Evolutionary conservation across 306 rosid genomes (phyloP), one percentile per base, ranked within the genome.

Genomic region (Ceratonia siliqua): DNA sequence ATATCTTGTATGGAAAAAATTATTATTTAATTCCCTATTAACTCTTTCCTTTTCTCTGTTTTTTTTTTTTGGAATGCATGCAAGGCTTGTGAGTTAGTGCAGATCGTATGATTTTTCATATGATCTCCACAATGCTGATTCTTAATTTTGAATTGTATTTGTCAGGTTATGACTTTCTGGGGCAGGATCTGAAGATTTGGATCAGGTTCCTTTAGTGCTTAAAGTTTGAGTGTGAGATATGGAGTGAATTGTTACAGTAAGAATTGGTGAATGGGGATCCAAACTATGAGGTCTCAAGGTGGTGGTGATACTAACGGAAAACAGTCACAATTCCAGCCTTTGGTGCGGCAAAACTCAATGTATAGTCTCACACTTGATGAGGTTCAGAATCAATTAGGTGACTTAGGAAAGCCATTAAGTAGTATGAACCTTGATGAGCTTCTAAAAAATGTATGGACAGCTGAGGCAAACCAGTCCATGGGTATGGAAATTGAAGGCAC

Each of bases 401-500:
- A 94, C 87, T 73, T 91, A 64, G 98, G 97, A 45, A 94, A 94
- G 74, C 98, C 98, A 1, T 83, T 94, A 41, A 80, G 90, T 68
- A 91, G 97, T 81, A 94, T 94, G 98, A 94, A 94, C 81, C 94
- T 94, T 33, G 98, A 94, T 2, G 98, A 94, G 88, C 96, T 94
- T 84, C 97, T 94, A 0, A 91, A 90, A 83, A 94, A 77, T 73
- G 91, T 94, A 61, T 91, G 90, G 95, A 88, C 84, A 56, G 97
- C 72, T 0, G 98, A 91, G 88, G 90, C 92, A 27, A 92, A 87
- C 81, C 97, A 89, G 65, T 73, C 89, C 17, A 27, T 67, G 8
- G 77, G 81, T 56, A 56, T 78, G 71, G 93, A 85, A 9, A 82
- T 81, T 61, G 92, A 83, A 76, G 82, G 79, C 54, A 54, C 81